Evolutionary conservation across 768 basidiomycete genomes (phyloP), one percentile per base, ranked within the genome.

Genomic region (Amylocystis lapponica): DNA sequence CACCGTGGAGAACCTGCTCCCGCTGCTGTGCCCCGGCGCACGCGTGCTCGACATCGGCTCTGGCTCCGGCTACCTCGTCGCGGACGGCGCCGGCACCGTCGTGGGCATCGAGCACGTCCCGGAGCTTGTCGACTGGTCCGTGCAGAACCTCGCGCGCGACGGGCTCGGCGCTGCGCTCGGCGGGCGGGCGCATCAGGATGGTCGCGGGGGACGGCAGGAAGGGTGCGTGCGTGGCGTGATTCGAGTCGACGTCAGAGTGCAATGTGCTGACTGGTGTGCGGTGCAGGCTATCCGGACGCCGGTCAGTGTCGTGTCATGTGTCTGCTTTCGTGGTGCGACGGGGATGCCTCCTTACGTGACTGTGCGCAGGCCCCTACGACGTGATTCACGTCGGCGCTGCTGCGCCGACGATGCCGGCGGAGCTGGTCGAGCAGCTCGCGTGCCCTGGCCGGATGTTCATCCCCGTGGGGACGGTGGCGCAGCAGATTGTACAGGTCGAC

Each of bases 381-480:
- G 83, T 79, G 0, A 96, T 97, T 38, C 94, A 98, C 52, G 94
- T 97, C 27, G 95, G 95, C 3, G 95, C 95, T 0, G 94, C 95
- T 0, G 82, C 94, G 0, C 84, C 88, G 0, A 70, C 56, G 0
- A 64, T 92, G 12, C 93, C 94, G 0, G 61, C 74, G 17, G 61
- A 72, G 0, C 75, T 98, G 1, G 61, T 97, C 22, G 78, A 86
- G 12, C 93, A 95, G 55, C 78, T 92, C 3, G 81, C 81, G 21
- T 59, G 62, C 2, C 84, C 85, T 0, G 87, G 87, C 13, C 68
- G 81, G 40, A 91, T 97, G 85, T 94, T 97, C 66, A 89, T 97
- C 40, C 94, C 94, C 2, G 83, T 97, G 12, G 94, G 93, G 3
- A 71, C 67, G 1, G 54, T 62, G 12, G 51, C 51, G 12, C 81